A percentile compares a stretch with the other conserved stretches of the same genome.
Evolutionary conservation across 768 basidiomycete genomes (phyloP).

Genomic region (Guyanaporus albipodus): DNA sequence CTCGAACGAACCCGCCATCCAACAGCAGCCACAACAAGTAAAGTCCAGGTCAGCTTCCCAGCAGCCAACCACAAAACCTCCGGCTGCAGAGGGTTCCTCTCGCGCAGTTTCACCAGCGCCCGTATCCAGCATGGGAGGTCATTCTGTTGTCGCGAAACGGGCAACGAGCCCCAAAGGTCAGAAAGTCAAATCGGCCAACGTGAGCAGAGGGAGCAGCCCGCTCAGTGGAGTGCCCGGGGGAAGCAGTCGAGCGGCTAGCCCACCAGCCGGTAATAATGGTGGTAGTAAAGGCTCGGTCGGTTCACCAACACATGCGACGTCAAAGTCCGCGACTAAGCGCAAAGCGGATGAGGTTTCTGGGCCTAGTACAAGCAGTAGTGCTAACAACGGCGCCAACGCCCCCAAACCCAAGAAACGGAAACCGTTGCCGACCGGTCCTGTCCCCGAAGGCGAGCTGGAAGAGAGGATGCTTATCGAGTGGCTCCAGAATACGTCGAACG

Average conservation of each 20-base stretch:
- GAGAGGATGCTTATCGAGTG: slow-evolving; percentile 68
- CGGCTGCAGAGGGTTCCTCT: slow-evolving; percentile 36
- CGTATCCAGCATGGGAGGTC: slow-evolving; percentile 59
- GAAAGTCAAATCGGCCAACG: slow-evolving; percentile 47
- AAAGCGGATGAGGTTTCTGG: slow-evolving; percentile 46
- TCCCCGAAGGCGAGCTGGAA: slow-evolving; percentile 57
- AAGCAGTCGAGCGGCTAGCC: slow-evolving; percentile 52
- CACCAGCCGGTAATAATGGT: slow-evolving; percentile 17
- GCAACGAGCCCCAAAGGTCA: slow-evolving; percentile 78
- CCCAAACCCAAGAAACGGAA: slow-evolving; percentile 58
- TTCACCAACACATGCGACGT: slow-evolving; percentile 33
- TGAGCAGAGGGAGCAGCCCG: slow-evolving; percentile 58
- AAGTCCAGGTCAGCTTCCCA: slow-evolving; percentile 45
- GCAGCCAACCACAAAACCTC: slow-evolving; percentile 31
- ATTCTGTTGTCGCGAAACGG: slow-evolving; percentile 77
- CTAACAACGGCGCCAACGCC: slow-evolving; percentile 21
- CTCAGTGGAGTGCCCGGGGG: slow-evolving; percentile 34
- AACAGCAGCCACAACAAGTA: slow-evolving; percentile 39
- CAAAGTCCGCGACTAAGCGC: slow-evolving; percentile 51
- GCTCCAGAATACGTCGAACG: slow-evolving; percentile 63
- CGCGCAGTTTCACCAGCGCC: slow-evolving; percentile 53
- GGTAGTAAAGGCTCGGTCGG: slow-evolving; percentile 18
- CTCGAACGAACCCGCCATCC: slow-evolving; percentile 43
- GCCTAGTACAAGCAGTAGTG: slow-evolving; percentile 5
- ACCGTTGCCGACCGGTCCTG: slow-evolving; percentile 33